Base-by-base conservation (phyloP, 2,329 filamentous ascomycete species). In the Coleophoma eucalyptorum region DNA sequence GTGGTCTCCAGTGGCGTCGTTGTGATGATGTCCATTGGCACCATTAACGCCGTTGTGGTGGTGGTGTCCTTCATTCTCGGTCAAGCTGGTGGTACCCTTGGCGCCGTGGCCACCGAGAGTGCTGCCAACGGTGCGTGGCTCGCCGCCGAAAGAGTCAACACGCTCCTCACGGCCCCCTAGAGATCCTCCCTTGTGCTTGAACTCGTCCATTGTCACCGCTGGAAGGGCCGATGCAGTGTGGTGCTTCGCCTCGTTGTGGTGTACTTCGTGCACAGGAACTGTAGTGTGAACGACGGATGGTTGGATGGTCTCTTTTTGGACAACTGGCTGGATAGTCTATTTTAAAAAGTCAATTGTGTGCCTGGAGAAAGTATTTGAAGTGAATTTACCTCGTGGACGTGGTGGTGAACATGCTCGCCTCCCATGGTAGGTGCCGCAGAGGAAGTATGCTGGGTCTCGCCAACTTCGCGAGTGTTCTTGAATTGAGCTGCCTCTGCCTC, bases 211-310 rank as follows among this genome's bases (percentile, higher is more conserved):
- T 34, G 73, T 81, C 64, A 89, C 82, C 11, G 79, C 67, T 1
- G 86, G 86, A 0, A 90, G 74, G 3, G 79, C 74, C 1, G 84
- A 83, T 2, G 83, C 77, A 41, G 76, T 74, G 62, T 90, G 87
- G 63, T 87, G 81, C 52, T 86, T 77, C 1, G 85, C 74, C 13
- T 79, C 74, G 46, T 85, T 81, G 60, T 89, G 83, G 63, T 90
- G 86, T 2, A 80, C 78, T 69, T 90, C 87, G 57, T 90, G 86
- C 40, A 90, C 77, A 0, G 86, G 87, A 0, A 87, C 74, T 1
- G 84, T 89, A 20, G 83, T 89, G 72, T 90, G 87, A 1, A 89
- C 74, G 3, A 90, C 78, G 15, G 81, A 75, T 2, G 84, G 84
- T 56, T 87, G 79, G 26, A 89, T 72, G 1, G 78, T 81, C 57